Base-by-base conservation (phyloP, 139 green algal species). In the Chlorella vulgaris region DNA sequence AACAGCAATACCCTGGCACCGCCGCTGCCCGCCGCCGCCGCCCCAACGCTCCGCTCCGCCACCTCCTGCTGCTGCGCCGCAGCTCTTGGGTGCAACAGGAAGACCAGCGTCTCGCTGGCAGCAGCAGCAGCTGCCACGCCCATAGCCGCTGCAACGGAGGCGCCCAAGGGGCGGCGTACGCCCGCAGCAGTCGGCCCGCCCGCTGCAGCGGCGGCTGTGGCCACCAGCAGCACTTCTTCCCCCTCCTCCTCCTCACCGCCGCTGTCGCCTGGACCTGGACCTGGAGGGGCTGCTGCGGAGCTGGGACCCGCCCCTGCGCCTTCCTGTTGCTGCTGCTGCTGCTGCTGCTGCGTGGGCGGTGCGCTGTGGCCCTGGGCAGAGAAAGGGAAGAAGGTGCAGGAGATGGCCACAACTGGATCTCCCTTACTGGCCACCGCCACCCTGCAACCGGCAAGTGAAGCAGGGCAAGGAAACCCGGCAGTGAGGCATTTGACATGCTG, bases 381-480 rank as follows among this genome's bases (percentile, higher is more conserved):
- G 22, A 81, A 79, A 28, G 73, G 42, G 63, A 66, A 65, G 31
- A 88, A 29, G 21, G 78, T 80, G 81, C 90, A 95, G 4, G 84
- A 40, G 15, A 96, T 88, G 62, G 84, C 83, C 1, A 94, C 70
- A 0, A 96, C 81, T 2, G 93, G 90, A 39, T 96, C 93, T 5
- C 79, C 79, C 5, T 88, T 68, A 6, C 26, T 7, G 22, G 85
- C 29, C 33, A 88, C 81, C 29, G 84, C 69, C 40, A 86, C 75
- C 74, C 87, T 89, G 81, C 55, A 29, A n/a, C 21, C 5, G 55
- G 18, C 55, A 58, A 38, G 38, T 6, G 28, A n/a, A n/a, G n/a
- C n/a, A n/a, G n/a, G n/a, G n/a, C n/a, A n/a, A n/a, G n/a, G n/a
- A n/a, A n/a, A n/a, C n/a, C n/a, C n/a, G n/a, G n/a, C n/a, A n/a